Conservation (phyloP, 163 green algal genomes). For the Coccomyxa subellipsoidea region DNA sequence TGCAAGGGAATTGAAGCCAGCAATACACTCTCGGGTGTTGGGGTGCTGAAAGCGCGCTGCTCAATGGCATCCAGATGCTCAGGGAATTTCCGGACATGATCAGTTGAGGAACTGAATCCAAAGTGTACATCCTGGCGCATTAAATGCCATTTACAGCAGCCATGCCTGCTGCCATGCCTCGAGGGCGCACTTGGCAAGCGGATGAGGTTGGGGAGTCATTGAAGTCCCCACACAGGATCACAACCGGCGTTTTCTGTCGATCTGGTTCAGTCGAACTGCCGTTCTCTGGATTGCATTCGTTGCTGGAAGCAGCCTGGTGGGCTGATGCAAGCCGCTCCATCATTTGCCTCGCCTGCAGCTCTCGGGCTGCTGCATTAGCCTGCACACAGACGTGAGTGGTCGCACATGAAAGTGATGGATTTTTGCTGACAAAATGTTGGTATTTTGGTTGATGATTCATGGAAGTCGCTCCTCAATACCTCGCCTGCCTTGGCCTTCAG, state of each 20-base stretch:
- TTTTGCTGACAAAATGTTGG: neutral
- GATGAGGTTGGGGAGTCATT: constrained; percentile 50
- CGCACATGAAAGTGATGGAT: neutral
- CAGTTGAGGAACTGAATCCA: too few species aligned
- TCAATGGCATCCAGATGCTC: too few species aligned
- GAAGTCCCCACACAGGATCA: constrained; percentile 69
- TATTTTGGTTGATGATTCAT: too few species aligned
- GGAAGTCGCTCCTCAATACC: too few species aligned
- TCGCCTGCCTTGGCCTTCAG: constrained; percentile 70
- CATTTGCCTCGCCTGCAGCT: constrained; percentile 28
- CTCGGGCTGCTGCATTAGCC: neutral
- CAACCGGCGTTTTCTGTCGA: neutral
- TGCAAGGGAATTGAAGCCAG: too few species aligned
- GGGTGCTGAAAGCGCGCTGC: too few species aligned
- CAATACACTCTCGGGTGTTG: too few species aligned
- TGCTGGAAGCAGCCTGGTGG: neutral
- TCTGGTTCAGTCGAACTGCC: neutral
- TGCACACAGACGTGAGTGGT: neutral
- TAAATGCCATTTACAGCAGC: too few species aligned
- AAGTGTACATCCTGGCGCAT: too few species aligned
- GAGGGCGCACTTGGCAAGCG: constrained; percentile 43
- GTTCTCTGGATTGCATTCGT: neutral
- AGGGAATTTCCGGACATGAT: too few species aligned
- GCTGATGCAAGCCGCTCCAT: neutral
- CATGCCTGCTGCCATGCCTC: too few species aligned